Evolutionary conservation across 352 stramenopile genomes (phyloP), one percentile per base, ranked within the genome.

Genomic region (Lagenidium sp.): DNA sequence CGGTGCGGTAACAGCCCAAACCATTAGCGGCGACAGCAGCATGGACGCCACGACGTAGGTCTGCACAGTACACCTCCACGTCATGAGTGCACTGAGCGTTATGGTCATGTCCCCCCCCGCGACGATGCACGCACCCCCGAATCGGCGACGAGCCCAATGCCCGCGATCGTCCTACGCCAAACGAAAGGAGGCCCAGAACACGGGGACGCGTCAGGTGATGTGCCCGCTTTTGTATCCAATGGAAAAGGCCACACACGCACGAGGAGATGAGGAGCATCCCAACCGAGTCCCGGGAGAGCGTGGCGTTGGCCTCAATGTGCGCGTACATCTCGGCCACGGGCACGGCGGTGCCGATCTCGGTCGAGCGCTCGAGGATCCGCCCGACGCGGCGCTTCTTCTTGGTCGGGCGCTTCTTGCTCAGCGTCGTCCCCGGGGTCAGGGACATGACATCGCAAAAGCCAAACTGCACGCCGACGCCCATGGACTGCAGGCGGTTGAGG

Each of bases 361-460:
- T 87, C 18, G 74, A 88, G 42, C 78, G 70, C 47, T 84, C 70
- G 25, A 89, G 60, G 44, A 92, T 84, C 36, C 73, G 63, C 3
- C 69, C 70, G 19, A 84, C 68, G 32, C 65, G 65, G 25, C 70
- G 68, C 49, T 75, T 84, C 37, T 81, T 81, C 41, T 65, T 74
- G 40, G 70, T 64, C 24, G 41, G 55, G 36, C 32, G 46, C 44
- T 51, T 64, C 32, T 87, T 79, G 44, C 58, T 76, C 36, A 92
- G 81, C 36, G 76, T 86, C 13, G 79, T 92, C 42, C 79, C 79
- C 1, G 79, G 76, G 36, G 79, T 92, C 54, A 89, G 71, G 44
- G 74, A 88, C 79, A 92, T 92, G 63, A 92, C 79, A 47, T 92
- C 79, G 56, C 79, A 92, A 50, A 92, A 89, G 38, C 79, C 79